Base-by-base conservation (phyloP, 306 rosid species). In the Rosa persica region DNA sequence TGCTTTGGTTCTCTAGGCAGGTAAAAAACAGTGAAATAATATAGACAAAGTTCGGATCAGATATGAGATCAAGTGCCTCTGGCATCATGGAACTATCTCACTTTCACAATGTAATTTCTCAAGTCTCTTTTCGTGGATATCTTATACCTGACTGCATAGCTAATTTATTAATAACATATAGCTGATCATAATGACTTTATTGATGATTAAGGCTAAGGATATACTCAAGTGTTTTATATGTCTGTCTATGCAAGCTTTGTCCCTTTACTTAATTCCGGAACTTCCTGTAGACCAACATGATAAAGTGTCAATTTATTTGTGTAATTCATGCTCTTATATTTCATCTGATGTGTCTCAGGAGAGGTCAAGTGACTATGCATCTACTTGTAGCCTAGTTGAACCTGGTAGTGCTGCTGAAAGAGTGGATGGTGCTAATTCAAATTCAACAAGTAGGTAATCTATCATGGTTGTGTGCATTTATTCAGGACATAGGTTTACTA, bases 41-140 rank as follows among this genome's bases (percentile, higher is more conserved):
- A 77, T 86, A 83, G 71, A 81, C 81, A 77, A 86, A 81, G 78
- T 88, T 89, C 27, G 89, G 75, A 12, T 81, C 90, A 72, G 87
- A 84, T 42, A 72, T 80, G 67, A 81, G 72, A 61, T 52, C 83
- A 13, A 79, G 84, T 88, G 85, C 89, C 64, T 81, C 90, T 74
- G 85, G 83, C 78, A 55, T 85, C 64, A 38, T 17, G 78, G 90
- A 81, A 68, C 2, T 76, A 47, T 79, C 90, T 77, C 75, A 87
- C 77, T 60, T 80, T 51, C 86, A 83, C 62, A 79, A 89, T 76
- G 97, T 90, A 86, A 89, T 85, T 55, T 78, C 79, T 82, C 65
- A 39, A 73, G 62, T 43, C 20, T 57, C 69, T 23, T 73, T 73
- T 23, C 43, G 76, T 79, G 55, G 73, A 38, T 39, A 49, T 67